Conservation (phyloP, 2,329 filamentous ascomycete genomes). For the Pseudogymnoascus sp. region DNA sequence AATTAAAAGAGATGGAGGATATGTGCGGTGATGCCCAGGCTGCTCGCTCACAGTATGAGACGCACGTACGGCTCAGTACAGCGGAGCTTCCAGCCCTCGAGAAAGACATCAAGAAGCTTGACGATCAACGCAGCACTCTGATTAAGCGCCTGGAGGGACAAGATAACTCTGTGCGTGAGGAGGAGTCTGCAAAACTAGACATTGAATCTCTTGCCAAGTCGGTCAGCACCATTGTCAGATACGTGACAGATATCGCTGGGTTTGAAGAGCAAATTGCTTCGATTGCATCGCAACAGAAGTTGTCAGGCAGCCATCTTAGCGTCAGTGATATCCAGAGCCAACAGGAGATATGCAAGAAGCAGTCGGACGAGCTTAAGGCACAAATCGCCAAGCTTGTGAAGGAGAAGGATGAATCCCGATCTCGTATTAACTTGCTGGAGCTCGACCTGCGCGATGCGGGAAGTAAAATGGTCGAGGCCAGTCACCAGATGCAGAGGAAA, state of each 20-base stretch:
- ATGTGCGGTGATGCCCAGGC: constrained; percentile 51
- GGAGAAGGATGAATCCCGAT: constrained; percentile 64
- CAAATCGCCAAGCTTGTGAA: constrained; percentile 55
- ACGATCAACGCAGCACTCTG: constrained; percentile 52
- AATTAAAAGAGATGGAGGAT: constrained; percentile 43
- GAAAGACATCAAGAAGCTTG: constrained; percentile 51
- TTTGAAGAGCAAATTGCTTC: constrained; percentile 66
- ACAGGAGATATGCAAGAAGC: constrained; percentile 57
- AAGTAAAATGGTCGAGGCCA: constrained; percentile 61
- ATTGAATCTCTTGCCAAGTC: constrained; percentile 69
- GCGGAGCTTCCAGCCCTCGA: constrained; percentile 63
- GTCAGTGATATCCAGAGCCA: constrained; percentile 79
- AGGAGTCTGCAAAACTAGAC: constrained; percentile 58
- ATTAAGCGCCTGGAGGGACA: constrained; percentile 56
- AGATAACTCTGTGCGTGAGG: constrained; percentile 57
- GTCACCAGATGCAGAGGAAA: constrained; percentile 75
- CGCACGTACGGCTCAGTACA: constrained; percentile 57
- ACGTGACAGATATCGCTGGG: constrained; percentile 60
- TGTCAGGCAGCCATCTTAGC: constrained; percentile 51
- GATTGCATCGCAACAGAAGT: constrained; percentile 66
- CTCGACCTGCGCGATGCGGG: constrained; percentile 67
- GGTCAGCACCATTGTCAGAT: constrained; percentile 65
- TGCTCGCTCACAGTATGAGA: constrained; percentile 62
- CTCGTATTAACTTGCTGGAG: constrained; percentile 61
- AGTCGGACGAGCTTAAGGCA: constrained; percentile 54